A percentile compares a stretch with the other conserved stretches of the same genome.
phyloP scores from a whole-genome alignment of 2,329 filamentous ascomycete species.

The Pyrenochaeta sp. region DNA sequence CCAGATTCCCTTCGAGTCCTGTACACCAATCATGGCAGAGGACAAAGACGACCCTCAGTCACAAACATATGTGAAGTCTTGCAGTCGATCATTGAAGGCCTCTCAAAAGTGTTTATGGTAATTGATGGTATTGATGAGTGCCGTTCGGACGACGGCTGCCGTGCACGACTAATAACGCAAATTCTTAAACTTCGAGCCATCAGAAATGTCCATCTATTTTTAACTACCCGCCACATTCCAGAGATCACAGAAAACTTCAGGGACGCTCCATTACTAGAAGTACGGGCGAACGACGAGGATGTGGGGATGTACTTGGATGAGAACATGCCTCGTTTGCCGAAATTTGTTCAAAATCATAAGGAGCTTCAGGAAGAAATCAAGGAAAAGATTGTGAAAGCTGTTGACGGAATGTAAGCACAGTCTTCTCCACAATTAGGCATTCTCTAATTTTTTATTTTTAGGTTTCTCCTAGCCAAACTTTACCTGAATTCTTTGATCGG shows the following conservation, averaged over 20 bases:
- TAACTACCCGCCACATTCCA: slow-evolving; percentile 21
- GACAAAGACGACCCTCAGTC: slow-evolving; percentile 27
- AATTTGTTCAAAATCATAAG: slow-evolving; percentile 12
- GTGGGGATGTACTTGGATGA: slow-evolving; percentile 20
- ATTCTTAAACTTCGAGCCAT: slow-evolving; percentile 11
- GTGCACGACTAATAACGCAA: slow-evolving; percentile 10
- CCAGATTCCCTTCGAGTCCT: slow-evolving; percentile 23
- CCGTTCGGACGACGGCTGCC: slow-evolving; percentile 13
- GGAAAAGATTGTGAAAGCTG: slow-evolving; percentile 11
- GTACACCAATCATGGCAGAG: slow-evolving; percentile 27
- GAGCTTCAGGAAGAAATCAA: slow-evolving; percentile 11
- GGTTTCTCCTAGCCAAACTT: slow-evolving; percentile 49
- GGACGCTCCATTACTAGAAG: slow-evolving; percentile 8
- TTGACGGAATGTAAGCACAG: slow-evolving; percentile 28
- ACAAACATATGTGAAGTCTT: slow-evolving; percentile 23
- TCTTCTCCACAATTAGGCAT: background rate
- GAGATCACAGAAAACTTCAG: slow-evolving; percentile 16
- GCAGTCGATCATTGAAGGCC: slow-evolving; percentile 16
- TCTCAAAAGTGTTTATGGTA: slow-evolving; percentile 35
- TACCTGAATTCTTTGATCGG: slow-evolving; percentile 45
- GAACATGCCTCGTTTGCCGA: slow-evolving; percentile 19
- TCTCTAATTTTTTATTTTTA: slow-evolving; percentile 2
- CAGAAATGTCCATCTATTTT: slow-evolving; percentile 9
- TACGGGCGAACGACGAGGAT: slow-evolving; percentile 25
- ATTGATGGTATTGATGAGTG: slow-evolving; percentile 45